phyloP scores from a whole-genome alignment of 352 stramenopile species.

The Globisporangium ultimum region DNA sequence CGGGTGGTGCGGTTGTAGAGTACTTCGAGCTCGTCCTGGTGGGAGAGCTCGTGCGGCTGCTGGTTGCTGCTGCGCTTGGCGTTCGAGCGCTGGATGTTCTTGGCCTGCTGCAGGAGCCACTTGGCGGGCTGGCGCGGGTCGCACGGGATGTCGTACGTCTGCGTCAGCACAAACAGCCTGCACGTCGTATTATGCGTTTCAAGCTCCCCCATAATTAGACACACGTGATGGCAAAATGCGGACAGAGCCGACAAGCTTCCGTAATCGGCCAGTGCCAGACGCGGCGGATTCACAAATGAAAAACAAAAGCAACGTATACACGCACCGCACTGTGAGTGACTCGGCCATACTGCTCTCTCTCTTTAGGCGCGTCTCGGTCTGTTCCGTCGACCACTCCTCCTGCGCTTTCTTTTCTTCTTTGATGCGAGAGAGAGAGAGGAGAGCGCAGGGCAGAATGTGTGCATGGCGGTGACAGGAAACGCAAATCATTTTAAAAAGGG shows the following conservation, averaged over 20 bases:
- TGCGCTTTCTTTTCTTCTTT: slow-evolving; percentile 8
- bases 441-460: neutral
- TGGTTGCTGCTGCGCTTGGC: slow-evolving; percentile 23
- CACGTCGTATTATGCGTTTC: neutral
- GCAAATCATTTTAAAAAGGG: neutral
- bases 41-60: slow-evolving; percentile 11
- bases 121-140: slow-evolving; percentile 65
- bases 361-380: neutral
- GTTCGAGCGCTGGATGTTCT: slow-evolving; percentile 68
- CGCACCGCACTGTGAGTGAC: slow-evolving; percentile 16
- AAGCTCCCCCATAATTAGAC: neutral
- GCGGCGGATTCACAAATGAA: neutral
- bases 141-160: slow-evolving; percentile 84
- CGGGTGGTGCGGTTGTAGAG: slow-evolving; percentile 77
- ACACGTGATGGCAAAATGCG: too few species aligned
- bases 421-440: neutral
- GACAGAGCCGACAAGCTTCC: too few species aligned
- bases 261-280: neutral
- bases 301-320: neutral
- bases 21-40: slow-evolving; percentile 68
- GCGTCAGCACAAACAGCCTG: slow-evolving; percentile 73
- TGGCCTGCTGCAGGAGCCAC: slow-evolving; percentile 74
- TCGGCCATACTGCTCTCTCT: slow-evolving; percentile 10
- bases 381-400: neutral
- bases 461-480: neutral